A percentile compares a stretch with the other conserved stretches of the same genome.
Evolutionary conservation across 495 filamentous ascomycete species (phyloP).

Genomic region (Aspergillus indologenus): DNA sequence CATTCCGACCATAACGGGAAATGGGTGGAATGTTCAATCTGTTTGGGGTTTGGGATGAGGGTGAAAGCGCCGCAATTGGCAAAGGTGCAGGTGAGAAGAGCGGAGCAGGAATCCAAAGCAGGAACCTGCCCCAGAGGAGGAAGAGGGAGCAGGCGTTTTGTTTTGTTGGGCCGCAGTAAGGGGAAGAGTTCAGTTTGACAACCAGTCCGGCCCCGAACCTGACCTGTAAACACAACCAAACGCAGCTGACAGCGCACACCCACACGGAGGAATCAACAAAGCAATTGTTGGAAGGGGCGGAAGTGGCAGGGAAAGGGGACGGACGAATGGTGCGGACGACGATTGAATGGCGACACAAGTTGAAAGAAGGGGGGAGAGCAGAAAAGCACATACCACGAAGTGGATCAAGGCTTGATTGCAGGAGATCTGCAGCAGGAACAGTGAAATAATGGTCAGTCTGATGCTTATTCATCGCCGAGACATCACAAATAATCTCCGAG

Average conservation of each 20-base stretch:
- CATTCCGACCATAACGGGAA: conserved; percentile 22
- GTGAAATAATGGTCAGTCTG: conserved; percentile 18
- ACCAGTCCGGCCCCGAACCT: not conserved
- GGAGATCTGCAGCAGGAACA: conserved; percentile 27
- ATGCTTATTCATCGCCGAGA: conserved; percentile 35
- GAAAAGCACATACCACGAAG: conserved; percentile 19
- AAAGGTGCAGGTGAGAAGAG: conserved; percentile 4
- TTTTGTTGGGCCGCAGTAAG: conserved; percentile 10
- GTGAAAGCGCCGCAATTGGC: conserved; percentile 8
- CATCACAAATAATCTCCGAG: conserved; percentile 7
- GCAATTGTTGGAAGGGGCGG: not conserved
- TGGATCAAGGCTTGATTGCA: conserved; percentile 28
- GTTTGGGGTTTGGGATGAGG: no score
- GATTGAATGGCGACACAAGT: conserved; percentile 8
- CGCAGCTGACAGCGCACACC: conserved; percentile 6
- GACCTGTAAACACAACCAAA: not conserved
- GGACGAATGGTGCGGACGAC: conserved; percentile 3
- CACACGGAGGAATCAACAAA: not conserved
- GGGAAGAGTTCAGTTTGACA: not conserved
- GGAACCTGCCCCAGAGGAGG: not conserved
- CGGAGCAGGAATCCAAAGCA: conserved; percentile 3
- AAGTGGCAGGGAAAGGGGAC: not conserved
- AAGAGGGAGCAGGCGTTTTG: not conserved
- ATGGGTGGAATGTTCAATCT: conserved; percentile 11
- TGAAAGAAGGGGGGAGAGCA: conserved; percentile 9